A percentile compares a stretch with the other conserved stretches of the same genome.
Conservation (phyloP, 176 grass and related monocot species). For the Alopecurus myosuroides region DNA sequence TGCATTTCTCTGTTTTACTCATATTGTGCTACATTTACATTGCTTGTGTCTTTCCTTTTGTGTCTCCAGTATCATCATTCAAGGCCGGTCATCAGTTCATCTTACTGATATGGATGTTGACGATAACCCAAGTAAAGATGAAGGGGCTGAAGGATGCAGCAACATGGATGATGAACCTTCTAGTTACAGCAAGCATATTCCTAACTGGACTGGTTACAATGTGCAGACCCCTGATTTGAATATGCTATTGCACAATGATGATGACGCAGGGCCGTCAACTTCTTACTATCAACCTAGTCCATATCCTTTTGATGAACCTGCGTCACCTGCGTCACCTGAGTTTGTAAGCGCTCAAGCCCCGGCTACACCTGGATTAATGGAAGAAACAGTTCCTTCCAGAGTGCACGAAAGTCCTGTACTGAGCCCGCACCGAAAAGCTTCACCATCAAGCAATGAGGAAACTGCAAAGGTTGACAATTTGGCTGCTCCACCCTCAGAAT, state of each 20-base stretch:
- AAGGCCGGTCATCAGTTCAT: constrained; percentile 44
- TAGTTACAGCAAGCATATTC: constrained; percentile 30
- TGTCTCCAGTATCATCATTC: constrained; percentile 46
- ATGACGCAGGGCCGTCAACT: constrained; percentile 48
- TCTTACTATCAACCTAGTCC: constrained; percentile 53
- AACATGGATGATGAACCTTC: constrained; percentile 39
- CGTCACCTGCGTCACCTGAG: constrained; percentile 55
- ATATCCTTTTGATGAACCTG: constrained; percentile 40
- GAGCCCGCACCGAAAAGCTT: constrained; percentile 65
- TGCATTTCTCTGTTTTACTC: constrained; percentile 4
- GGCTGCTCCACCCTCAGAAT: constrained; percentile 27
- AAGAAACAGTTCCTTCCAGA: constrained; percentile 76
- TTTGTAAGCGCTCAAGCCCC: constrained; percentile 73
- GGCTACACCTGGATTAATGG: constrained; percentile 82
- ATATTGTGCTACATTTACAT: constrained; percentile 9
- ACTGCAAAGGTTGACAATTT: constrained; percentile 46
- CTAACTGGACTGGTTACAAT: constrained; percentile 74
- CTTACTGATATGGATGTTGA: constrained; percentile 79
- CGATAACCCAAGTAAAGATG: constrained; percentile 50
- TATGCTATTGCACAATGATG: constrained; percentile 68
- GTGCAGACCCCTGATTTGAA: constrained; percentile 91
- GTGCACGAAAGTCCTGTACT: constrained; percentile 68
- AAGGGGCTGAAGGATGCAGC: constrained; percentile 35
- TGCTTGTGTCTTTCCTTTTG: constrained; percentile 25
- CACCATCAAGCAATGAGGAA: constrained; percentile 62